Evolutionary conservation across 768 basidiomycete species (phyloP).

Genomic region (Saitozyma sp.): DNA sequence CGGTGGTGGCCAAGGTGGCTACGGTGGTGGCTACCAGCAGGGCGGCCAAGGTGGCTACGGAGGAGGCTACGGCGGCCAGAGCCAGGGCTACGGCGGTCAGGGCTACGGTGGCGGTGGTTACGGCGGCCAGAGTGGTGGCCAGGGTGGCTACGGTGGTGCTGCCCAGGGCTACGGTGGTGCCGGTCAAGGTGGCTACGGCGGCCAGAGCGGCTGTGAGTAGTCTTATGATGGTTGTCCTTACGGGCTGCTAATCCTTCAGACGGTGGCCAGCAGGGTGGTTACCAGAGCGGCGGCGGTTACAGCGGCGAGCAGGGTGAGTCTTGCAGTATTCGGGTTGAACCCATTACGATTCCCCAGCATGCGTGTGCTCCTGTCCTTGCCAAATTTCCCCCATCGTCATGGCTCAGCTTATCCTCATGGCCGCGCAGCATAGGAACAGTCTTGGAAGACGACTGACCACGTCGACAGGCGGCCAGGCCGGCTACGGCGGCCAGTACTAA

Average conservation of each 20-base stretch:
- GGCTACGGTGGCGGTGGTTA: conserved; percentile 39
- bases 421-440: too few species aligned
- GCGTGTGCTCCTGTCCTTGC: too few species aligned
- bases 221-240: not conserved
- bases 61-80: not conserved
- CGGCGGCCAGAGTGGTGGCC: conserved; percentile 35
- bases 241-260: conserved; percentile 5
- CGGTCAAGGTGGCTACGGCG: conserved; percentile 42
- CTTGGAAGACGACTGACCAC: too few species aligned
- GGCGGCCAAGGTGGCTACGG: conserved; percentile 11
- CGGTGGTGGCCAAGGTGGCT: conserved; percentile 47
- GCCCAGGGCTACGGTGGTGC: conserved; percentile 23
- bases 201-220: conserved; percentile 39
- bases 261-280: conserved; percentile 14
- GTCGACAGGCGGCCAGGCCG: not conserved
- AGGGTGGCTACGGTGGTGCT: conserved; percentile 39
- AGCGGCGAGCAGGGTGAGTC: not conserved
- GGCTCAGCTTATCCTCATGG: too few species aligned
- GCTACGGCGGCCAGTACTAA: conserved; percentile 10
- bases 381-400: too few species aligned
- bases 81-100: conserved; percentile 40
- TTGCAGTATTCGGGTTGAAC: not conserved
- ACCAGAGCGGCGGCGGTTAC: conserved; percentile 7
- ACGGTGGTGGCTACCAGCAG: conserved; percentile 19
- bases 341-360: too few species aligned